Percentiles rank a stretch among this genome's conserved stretches.
These are phyloP conservation scores for Apiospora arundinis DNA, from an alignment of 2,329 filamentous ascomycete genomes.

Conservation along the genomic window DNA sequence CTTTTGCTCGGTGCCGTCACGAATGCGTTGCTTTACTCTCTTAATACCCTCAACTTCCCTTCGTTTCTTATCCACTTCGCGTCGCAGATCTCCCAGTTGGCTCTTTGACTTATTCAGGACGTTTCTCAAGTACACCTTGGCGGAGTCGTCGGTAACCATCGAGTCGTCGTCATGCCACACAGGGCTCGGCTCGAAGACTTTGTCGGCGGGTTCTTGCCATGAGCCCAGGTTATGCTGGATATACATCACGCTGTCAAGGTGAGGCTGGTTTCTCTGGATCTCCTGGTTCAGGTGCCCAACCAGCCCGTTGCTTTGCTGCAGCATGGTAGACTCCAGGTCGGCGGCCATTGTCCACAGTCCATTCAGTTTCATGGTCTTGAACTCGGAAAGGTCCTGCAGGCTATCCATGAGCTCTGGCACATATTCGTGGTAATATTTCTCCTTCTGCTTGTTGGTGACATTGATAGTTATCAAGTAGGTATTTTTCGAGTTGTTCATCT, in stretches of 20 bases:
- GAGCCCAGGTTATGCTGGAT: constrained; percentile 84
- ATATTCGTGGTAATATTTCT: constrained; percentile 97
- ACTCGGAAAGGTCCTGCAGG: constrained; percentile 91
- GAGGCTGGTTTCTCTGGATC: constrained; percentile 85
- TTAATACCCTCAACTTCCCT: constrained; percentile 84
- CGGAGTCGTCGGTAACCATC: constrained; percentile 85
- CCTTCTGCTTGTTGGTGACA: constrained; percentile 96
- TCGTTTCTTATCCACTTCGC: constrained; percentile 84
- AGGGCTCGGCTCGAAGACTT: constrained; percentile 90
- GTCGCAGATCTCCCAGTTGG: constrained; percentile 78
- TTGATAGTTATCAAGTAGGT: constrained; percentile 97
- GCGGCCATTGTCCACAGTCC: constrained; percentile 83
- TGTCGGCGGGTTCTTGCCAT: constrained; percentile 85
- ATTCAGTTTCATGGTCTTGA: constrained; percentile 84
- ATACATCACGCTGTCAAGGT: constrained; percentile 97
- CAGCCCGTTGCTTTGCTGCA: constrained; percentile 75
- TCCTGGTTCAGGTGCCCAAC: constrained; percentile 78
- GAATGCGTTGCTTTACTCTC: constrained; percentile 74
- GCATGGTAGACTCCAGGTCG: constrained; percentile 78
- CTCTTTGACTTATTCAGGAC: constrained; percentile 89
- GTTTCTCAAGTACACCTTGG: constrained; percentile 91
- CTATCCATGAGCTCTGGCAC: constrained; percentile 92
- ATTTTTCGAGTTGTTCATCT: constrained; percentile 99
- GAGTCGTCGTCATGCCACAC: constrained; percentile 94
- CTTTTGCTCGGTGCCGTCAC: constrained; percentile 84